Percentiles rank a stretch among this genome's conserved stretches.
phyloP scores from a whole-genome alignment of 768 basidiomycete species.

The Pisolithus orientalis region DNA sequence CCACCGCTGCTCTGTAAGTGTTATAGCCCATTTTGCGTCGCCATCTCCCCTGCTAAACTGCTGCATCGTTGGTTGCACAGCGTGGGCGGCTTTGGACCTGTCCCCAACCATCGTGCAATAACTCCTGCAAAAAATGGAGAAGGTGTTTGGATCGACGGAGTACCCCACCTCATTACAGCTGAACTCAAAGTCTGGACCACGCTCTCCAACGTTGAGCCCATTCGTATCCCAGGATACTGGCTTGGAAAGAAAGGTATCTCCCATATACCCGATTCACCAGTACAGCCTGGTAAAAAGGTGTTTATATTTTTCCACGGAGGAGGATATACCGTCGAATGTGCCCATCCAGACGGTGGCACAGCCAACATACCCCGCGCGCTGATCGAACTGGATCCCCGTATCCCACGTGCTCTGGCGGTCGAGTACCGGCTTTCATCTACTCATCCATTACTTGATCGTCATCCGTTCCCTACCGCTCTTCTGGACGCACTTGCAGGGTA shows the following conservation, averaged over 20 bases:
- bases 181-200: slow-evolving; percentile 21
- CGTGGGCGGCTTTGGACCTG: not conserved
- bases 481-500: slow-evolving; percentile 74
- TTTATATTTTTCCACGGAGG: slow-evolving; percentile 61
- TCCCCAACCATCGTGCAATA: slow-evolving; percentile 10
- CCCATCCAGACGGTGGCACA: slow-evolving; percentile 42
- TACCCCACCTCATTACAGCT: slow-evolving; percentile 25
- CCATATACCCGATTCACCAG: slow-evolving; percentile 28
- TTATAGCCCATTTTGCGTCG: not conserved
- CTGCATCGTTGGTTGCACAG: too few relatives aligned
- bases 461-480: slow-evolving; percentile 71
- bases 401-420: slow-evolving; percentile 50
- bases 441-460: slow-evolving; percentile 33
- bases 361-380: slow-evolving; percentile 41
- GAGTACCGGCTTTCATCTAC: slow-evolving; percentile 66
- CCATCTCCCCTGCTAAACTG: not conserved
- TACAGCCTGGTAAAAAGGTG: slow-evolving; percentile 49
- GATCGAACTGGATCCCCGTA: slow-evolving; percentile 36
- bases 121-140: slow-evolving; percentile 8
- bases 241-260: slow-evolving; percentile 36
- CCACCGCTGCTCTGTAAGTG: slow-evolving; percentile 16
- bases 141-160: slow-evolving; percentile 29
- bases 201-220: slow-evolving; percentile 33
- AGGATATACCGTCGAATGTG: slow-evolving; percentile 47
- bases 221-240: slow-evolving; percentile 55